phyloP scores from a whole-genome alignment of 2,329 filamentous ascomycete genomes.

The Zarea fungicola region DNA sequence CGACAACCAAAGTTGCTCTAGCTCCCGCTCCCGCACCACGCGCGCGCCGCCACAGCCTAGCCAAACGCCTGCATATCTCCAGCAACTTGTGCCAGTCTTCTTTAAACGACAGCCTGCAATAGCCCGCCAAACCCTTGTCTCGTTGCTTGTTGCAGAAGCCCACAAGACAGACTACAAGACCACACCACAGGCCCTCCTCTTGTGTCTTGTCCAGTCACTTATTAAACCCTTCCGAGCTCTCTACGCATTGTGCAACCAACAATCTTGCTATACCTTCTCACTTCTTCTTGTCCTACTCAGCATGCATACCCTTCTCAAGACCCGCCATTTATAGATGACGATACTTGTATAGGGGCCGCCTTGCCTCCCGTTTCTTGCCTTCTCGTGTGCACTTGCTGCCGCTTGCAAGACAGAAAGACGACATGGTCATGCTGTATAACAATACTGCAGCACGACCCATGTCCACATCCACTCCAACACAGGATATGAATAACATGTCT shows the following conservation, averaged over 20 bases:
- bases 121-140: too few species aligned
- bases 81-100: too few species aligned
- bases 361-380: background rate
- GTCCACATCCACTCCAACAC: conserved; percentile 17
- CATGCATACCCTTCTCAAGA: conserved; percentile 2
- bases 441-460: conserved; percentile 4
- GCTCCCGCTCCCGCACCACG: conserved; percentile 13
- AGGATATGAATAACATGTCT: conserved; percentile 35
- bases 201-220: conserved; percentile 1
- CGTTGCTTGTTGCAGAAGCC: conserved; percentile 1
- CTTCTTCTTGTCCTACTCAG: conserved; percentile 9
- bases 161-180: conserved; percentile 8
- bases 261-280: too few species aligned
- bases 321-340: conserved; percentile 12
- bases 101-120: too few species aligned
- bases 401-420: background rate
- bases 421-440: conserved; percentile 12
- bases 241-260: conserved; percentile 4
- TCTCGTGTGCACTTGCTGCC: conserved; percentile 1
- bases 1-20: conserved; percentile 3
- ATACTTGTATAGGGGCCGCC: conserved; percentile 7
- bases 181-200: background rate
- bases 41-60: conserved; percentile 5
- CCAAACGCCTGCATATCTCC: background rate
- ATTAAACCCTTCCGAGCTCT: conserved; percentile 9